phyloP scores from a whole-genome alignment of 2,329 filamentous ascomycete species.

The Aspergillus jensenii region DNA sequence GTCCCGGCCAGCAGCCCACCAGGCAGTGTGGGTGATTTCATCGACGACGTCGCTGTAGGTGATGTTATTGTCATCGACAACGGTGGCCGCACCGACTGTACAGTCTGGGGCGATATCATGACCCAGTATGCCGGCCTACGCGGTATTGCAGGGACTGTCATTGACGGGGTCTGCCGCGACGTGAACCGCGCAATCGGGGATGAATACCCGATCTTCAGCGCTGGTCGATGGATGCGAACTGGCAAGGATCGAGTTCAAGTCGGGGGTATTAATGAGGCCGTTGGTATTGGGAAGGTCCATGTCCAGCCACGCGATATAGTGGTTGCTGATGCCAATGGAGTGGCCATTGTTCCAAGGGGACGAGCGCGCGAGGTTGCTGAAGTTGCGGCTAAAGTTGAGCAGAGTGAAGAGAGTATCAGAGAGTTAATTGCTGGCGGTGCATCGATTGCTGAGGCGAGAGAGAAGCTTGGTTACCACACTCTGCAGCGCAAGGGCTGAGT shows the following conservation, averaged over 20 bases:
- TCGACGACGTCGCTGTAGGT: constrained; percentile 31
- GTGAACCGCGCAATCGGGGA: constrained; percentile 30
- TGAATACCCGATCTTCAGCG: constrained; percentile 31
- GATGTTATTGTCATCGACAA: constrained; percentile 38
- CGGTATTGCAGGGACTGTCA: constrained; percentile 22
- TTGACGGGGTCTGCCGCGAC: constrained; percentile 35
- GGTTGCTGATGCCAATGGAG: constrained; percentile 29
- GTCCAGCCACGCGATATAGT: constrained; percentile 31
- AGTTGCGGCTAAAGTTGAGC: background rate
- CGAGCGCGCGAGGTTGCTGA: background rate
- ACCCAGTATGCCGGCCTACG: constrained; percentile 23
- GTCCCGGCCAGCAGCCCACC: constrained; percentile 21
- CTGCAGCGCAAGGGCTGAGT: background rate
- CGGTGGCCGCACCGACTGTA: constrained; percentile 34
- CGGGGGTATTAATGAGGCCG: constrained; percentile 27
- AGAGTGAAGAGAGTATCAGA: background rate
- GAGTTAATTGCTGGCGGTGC: background rate
- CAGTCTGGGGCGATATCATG: constrained; percentile 40
- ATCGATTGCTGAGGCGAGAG: background rate
- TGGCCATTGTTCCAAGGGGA: constrained; percentile 19
- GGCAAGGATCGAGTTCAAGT: constrained; percentile 35
- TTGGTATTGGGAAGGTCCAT: constrained; percentile 29
- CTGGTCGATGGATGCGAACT: constrained; percentile 36
- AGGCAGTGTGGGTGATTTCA: constrained; percentile 33
- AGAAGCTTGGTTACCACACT: background rate